Evolutionary conservation across 345 rosid genomes (phyloP), one percentile per base, ranked within the genome.

Genomic region (Lumnitzera racemosa): DNA sequence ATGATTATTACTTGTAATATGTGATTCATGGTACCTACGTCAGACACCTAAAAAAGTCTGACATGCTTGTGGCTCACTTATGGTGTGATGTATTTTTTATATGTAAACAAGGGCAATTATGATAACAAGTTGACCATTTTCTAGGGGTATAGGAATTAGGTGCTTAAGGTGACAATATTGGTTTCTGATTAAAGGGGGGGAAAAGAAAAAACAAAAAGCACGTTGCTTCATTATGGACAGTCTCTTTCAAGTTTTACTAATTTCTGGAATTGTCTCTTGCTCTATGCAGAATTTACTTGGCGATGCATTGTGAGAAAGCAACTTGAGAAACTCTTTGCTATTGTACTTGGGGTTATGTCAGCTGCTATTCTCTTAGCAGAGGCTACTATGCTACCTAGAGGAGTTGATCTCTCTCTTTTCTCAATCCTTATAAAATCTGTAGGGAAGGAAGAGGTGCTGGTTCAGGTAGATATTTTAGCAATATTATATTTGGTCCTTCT

Each of bases 331-430:
- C 64, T 76, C 58, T 81, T 83, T 66, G 99, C 99, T 51, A 56
- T 88, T 52, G 31, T 83, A 49, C 81, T 85, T 49, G 91, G 91
- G 43, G 67, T 80, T 50, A 90, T 95, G 91, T 88, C 99, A 10
- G 98, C 78, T 41, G 96, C 98, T 60, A 90, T 90, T 83, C 96
- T 95, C 68, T 81, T 95, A 61, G 99, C 99, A 43, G 99, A 95
- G 76, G 96, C 96, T 53, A 95, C 96, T 64, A 81, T 95, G 50
- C 83, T 95, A 57, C 87, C 81, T 15, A 77, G 81, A 66, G 86
- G 77, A 48, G 82, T 89, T 74, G 86, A 95, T 70, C 85, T 90
- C 23, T 95, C 99, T 51, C 96, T 95, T 59, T 86, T 95, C 75
- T 95, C 98, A 20, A 77, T 95, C 68, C 89, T 95, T 56, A 80